These are phyloP conservation scores for Solanum chacoense DNA, from an alignment of 305 asterid species.

Conservation along the genomic window DNA sequence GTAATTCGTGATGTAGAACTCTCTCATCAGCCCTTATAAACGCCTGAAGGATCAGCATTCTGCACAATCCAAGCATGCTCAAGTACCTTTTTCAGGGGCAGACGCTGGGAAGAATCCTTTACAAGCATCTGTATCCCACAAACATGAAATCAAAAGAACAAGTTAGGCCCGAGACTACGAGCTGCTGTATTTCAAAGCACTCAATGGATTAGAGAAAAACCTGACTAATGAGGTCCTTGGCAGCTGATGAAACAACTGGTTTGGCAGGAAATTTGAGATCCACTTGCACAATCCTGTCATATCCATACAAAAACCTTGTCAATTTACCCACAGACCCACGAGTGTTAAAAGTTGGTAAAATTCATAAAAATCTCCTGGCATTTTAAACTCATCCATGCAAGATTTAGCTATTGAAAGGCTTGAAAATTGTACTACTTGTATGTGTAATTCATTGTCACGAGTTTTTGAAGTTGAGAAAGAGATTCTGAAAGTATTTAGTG, in stretches of 20 bases:
- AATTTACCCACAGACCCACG: neutral
- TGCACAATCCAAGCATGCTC: conserved; percentile 94
- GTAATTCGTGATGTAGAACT: neutral
- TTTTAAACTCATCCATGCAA: neutral
- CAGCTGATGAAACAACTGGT: conserved; percentile 69
- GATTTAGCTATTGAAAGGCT: neutral
- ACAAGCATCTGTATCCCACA: conserved; percentile 61
- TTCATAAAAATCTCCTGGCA: neutral
- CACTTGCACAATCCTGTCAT: conserved; percentile 77
- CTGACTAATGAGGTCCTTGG: conserved; percentile 91
- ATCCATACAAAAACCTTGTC: neutral
- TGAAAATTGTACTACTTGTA: neutral
- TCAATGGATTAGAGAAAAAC: conserved; percentile 16
- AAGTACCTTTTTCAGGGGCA: conserved; percentile 63
- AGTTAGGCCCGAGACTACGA: neutral
- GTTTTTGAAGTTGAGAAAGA: neutral
- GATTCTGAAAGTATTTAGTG: neutral
- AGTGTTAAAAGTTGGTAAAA: neutral
- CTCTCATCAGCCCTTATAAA: conserved; percentile 30
- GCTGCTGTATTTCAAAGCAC: neutral
- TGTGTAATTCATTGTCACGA: neutral
- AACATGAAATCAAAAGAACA: neutral
- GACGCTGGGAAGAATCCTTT: conserved; percentile 58
- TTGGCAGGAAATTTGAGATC: conserved; percentile 82
- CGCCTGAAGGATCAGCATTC: conserved; percentile 73